Conservation (phyloP, 2,329 filamentous ascomycete species). For the Zasmidium cellare region DNA sequence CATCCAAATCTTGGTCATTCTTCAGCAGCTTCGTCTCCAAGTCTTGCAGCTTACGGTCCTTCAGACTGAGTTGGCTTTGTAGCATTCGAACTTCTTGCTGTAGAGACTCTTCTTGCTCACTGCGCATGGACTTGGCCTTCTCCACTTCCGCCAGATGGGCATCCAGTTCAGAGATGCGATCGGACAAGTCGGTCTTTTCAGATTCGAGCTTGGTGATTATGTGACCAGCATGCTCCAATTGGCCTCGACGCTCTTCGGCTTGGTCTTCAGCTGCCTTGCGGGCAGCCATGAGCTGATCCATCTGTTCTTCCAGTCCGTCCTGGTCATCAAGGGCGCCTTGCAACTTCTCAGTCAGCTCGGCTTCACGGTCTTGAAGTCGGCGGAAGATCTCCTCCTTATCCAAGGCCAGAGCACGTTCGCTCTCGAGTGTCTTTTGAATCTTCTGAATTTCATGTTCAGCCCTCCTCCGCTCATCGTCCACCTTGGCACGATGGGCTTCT, state of each 20-base stretch:
- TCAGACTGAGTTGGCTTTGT: conserved; percentile 82
- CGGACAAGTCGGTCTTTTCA: conserved; percentile 75
- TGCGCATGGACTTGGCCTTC: conserved; percentile 69
- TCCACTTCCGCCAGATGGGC: conserved; percentile 69
- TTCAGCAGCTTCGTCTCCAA: conserved; percentile 81
- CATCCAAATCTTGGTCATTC: conserved; percentile 82
- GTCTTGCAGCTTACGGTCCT: conserved; percentile 86
- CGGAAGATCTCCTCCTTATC: conserved; percentile 99
- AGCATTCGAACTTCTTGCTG: conserved; percentile 87
- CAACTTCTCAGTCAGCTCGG: conserved; percentile 89
- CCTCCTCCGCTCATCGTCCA: conserved; percentile 89
- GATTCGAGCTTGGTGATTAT: conserved; percentile 83
- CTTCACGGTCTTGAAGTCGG: conserved; percentile 86
- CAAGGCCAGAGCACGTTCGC: conserved; percentile 88
- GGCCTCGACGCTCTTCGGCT: conserved; percentile 72
- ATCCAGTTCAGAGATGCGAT: conserved; percentile 69
- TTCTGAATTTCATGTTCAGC: conserved; percentile 83
- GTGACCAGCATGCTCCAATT: conserved; percentile 87
- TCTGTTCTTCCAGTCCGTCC: conserved; percentile 87
- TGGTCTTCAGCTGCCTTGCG: conserved; percentile 89
- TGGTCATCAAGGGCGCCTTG: conserved; percentile 90
- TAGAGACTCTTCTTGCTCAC: conserved; percentile 72
- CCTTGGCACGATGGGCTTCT: conserved; percentile 68
- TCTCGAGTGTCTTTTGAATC: conserved; percentile 92
- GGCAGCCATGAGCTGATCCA: conserved; percentile 83